Evolutionary conservation across 179 eudicot species (phyloP).

Genomic region (Drosera spatulata): DNA sequence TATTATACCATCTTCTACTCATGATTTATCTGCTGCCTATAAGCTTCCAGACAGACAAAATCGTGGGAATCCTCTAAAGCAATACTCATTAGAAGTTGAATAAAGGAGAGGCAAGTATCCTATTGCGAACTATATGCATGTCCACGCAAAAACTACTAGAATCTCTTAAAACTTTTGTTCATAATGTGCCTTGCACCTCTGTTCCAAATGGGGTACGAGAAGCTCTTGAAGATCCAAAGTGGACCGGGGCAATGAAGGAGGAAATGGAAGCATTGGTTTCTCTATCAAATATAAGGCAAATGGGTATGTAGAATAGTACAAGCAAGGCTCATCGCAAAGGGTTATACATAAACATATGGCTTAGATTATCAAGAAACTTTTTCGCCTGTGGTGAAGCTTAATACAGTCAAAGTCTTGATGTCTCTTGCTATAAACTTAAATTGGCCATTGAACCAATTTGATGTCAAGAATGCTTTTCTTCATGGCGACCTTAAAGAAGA

Average conservation of each 20-base stretch:
- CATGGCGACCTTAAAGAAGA: neutral
- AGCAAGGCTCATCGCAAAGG: neutral
- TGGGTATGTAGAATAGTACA: neutral
- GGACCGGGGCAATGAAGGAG: too few relatives aligned
- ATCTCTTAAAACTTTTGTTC: constrained; percentile 5
- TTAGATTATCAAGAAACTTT: constrained; percentile 3
- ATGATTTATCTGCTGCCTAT: neutral
- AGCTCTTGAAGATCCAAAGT: neutral
- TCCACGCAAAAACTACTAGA: neutral
- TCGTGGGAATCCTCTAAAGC: constrained; percentile 4
- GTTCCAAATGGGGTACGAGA: neutral
- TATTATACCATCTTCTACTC: neutral
- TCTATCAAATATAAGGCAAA: constrained; percentile 1
- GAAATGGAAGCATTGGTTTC: neutral
- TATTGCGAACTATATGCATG: constrained; percentile 3
- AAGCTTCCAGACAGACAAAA: constrained; percentile 1
- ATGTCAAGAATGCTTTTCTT: neutral
- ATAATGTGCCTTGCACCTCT: neutral
- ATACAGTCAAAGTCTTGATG: neutral
- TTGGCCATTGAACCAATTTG: neutral
- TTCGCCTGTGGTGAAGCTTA: neutral
- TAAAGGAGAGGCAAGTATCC: constrained; percentile 1
- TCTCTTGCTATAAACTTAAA: constrained; percentile 1
- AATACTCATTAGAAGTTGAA: constrained; percentile 2
- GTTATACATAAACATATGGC: constrained; percentile 1